These are phyloP conservation scores for Theileria equi DNA, from an alignment of 169 alveolate species.

Conservation along the genomic window DNA sequence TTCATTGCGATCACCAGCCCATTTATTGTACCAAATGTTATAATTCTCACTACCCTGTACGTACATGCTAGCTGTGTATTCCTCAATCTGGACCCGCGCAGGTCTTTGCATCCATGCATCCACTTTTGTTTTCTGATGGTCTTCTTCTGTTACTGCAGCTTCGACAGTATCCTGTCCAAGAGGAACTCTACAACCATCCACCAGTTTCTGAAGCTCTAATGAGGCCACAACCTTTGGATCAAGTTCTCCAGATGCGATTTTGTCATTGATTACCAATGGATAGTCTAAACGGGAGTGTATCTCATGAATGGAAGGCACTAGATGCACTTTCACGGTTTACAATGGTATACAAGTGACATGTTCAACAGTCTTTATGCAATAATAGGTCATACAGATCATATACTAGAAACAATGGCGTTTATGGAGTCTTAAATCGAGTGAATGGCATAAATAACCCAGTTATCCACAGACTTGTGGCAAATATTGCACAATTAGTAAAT, in stretches of 20 bases:
- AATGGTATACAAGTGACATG: too few species aligned
- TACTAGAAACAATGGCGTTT: too few species aligned
- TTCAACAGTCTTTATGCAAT: too few species aligned
- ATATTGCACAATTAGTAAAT: too few species aligned
- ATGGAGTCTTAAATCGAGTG: too few species aligned
- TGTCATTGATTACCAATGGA: too few species aligned
- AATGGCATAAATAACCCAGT: too few species aligned
- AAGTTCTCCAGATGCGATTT: slow-evolving; percentile 53
- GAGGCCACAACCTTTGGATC: slow-evolving; percentile 41
- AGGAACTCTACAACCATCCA: slow-evolving; percentile 51
- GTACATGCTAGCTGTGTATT: slow-evolving; percentile 41
- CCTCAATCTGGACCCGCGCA: slow-evolving; percentile 55
- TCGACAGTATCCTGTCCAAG: slow-evolving; percentile 55
- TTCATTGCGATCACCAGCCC: slow-evolving; percentile 84
- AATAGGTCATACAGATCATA: too few species aligned
- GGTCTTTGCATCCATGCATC: slow-evolving; percentile 39
- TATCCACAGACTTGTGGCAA: too few species aligned
- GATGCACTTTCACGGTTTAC: too few species aligned
- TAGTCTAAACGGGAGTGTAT: too few species aligned
- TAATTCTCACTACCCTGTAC: slow-evolving; percentile 93
- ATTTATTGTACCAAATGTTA: slow-evolving; percentile 98
- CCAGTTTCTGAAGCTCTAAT: slow-evolving; percentile 37
- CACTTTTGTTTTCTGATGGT: slow-evolving; percentile 5
- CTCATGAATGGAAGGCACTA: too few species aligned
- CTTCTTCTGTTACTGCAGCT: slow-evolving; percentile 40